Evolutionary conservation across 257 asterid species (phyloP).

Genomic region (Lithospermum erythrorhizon): DNA sequence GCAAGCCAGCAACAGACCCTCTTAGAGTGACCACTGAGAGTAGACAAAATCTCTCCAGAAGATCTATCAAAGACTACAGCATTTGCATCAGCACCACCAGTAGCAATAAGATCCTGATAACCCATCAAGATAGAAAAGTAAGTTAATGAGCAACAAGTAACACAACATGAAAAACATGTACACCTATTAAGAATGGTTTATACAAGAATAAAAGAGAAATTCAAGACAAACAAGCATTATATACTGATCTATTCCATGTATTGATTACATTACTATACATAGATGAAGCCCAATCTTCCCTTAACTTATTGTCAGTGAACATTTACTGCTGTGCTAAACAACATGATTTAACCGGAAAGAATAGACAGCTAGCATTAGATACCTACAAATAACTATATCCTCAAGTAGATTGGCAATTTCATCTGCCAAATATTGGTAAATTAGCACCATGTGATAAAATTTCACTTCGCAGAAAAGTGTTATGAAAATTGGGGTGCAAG

Average conservation of each 20-base stretch:
- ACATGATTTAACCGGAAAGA: too few species aligned
- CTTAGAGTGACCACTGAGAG: constrained; percentile 93
- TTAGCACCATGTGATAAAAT: background rate
- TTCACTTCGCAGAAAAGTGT: background rate
- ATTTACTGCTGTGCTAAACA: too few species aligned
- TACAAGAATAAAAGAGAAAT: background rate
- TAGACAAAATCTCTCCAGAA: constrained; percentile 85
- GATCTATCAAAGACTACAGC: constrained; percentile 75
- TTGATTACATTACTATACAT: too few species aligned
- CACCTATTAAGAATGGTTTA: background rate
- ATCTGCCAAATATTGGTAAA: background rate
- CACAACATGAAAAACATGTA: background rate
- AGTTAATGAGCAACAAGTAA: constrained; percentile 1
- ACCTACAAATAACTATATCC: too few species aligned
- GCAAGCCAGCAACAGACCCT: constrained; percentile 57
- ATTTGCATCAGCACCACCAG: constrained; percentile 84
- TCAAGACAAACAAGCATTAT: background rate
- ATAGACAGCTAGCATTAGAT: too few species aligned
- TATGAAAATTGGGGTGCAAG: background rate
- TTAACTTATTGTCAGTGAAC: too few species aligned
- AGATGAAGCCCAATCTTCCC: background rate
- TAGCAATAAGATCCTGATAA: constrained; percentile 77
- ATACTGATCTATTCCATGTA: background rate
- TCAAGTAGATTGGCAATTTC: too few species aligned
- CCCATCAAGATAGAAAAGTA: constrained; percentile 1